Evolutionary conservation across 768 basidiomycete species (phyloP).

Genomic region (Cyathus striatus): DNA sequence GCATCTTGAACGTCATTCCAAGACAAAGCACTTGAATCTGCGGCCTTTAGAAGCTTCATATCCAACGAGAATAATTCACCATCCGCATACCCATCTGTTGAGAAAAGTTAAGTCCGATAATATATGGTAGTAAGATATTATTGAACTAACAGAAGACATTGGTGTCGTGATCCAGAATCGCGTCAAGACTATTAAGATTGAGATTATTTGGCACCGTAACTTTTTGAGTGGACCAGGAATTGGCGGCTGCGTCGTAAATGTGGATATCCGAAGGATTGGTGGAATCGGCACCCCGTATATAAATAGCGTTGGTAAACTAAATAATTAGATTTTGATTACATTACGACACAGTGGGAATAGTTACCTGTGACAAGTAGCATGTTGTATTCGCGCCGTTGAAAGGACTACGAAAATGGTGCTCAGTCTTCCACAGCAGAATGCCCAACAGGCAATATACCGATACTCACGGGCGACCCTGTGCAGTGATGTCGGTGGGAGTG

Average conservation of each 20-base stretch:
- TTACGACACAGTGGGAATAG: neutral
- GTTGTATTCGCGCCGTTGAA: conserved; percentile 61
- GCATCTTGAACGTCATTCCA: conserved; percentile 59
- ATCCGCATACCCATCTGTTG: conserved; percentile 63
- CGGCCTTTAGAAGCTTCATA: conserved; percentile 58
- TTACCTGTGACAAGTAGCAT: conserved; percentile 69
- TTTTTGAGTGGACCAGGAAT: conserved; percentile 76
- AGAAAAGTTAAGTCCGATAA: conserved; percentile 1
- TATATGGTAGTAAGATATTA: neutral
- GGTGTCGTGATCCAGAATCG: conserved; percentile 92
- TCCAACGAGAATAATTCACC: conserved; percentile 66
- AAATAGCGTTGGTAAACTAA: conserved; percentile 82
- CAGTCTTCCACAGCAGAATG: conserved; percentile 4
- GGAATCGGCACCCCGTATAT: conserved; percentile 75
- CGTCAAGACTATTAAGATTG: conserved; percentile 57
- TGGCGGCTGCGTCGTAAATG: conserved; percentile 71
- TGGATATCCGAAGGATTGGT: conserved; percentile 65
- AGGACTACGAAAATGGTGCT: conserved; percentile 42
- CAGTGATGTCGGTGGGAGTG: conserved; percentile 61
- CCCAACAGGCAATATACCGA: neutral
- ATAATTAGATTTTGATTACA: neutral
- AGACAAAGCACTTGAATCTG: conserved; percentile 47
- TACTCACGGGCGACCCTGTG: conserved; percentile 72
- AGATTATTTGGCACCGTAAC: conserved; percentile 37
- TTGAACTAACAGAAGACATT: conserved; percentile 72